Percentiles rank a stretch among this genome's conserved stretches.
phyloP scores from a whole-genome alignment of 371 early-diverging fungal genomes.

The Phascolomyces articulosus region DNA sequence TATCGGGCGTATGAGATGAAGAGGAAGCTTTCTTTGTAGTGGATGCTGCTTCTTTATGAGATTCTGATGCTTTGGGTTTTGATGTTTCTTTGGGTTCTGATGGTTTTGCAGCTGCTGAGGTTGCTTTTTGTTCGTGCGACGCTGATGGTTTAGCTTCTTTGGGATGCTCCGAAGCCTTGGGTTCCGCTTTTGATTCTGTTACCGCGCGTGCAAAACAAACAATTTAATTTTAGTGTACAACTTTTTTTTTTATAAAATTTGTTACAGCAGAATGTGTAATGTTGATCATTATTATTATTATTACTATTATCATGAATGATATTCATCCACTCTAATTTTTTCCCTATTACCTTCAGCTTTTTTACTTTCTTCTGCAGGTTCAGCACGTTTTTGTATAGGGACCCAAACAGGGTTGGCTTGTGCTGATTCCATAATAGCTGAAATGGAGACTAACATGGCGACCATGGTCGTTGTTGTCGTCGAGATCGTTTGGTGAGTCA shows the following conservation, averaged over 20 bases:
- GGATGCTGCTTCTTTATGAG: neutral
- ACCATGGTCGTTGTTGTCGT: neutral
- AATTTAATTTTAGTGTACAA: neutral
- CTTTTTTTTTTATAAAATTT: too few relatives aligned
- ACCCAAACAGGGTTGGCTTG: conserved; percentile 4
- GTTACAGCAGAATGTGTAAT: too few relatives aligned
- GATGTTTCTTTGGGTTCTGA: conserved; percentile 2
- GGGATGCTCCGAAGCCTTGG: neutral
- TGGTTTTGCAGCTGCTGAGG: neutral
- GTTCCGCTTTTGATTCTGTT: conserved; percentile 10
- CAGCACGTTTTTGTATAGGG: conserved; percentile 6
- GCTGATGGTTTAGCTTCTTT: neutral
- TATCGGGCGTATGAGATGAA: neutral
- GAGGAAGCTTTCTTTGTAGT: conserved; percentile 1
- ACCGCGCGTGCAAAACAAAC: neutral
- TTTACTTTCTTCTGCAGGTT: neutral
- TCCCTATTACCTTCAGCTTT: conserved; percentile 9
- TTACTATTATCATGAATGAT: too few relatives aligned
- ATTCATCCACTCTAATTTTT: too few relatives aligned
- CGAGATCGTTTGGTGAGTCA: neutral
- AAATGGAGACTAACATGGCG: conserved; percentile 7
- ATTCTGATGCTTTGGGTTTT: neutral
- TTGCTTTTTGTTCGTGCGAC: neutral
- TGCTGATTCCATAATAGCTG: conserved; percentile 1
- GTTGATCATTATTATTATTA: too few relatives aligned